Percentiles rank a stretch among this genome's conserved stretches.
Conservation (phyloP, 192 early-diverging fungal genomes). For the Coemansia sp. region DNA sequence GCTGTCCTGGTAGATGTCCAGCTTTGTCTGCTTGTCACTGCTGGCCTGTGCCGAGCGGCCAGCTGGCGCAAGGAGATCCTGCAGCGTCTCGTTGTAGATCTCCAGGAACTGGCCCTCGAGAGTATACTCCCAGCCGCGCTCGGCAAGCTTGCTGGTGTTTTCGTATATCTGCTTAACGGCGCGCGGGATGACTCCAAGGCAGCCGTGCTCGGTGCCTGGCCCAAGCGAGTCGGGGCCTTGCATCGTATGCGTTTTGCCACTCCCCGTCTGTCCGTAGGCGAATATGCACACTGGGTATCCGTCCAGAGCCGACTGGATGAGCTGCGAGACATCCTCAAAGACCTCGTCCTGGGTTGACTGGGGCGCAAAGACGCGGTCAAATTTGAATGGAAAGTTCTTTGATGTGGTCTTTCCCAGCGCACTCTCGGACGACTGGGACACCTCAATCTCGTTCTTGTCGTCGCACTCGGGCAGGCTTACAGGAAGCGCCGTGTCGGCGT, state of each 20-base stretch:
- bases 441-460: slow-evolving; percentile 73
- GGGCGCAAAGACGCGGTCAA: slow-evolving; percentile 83
- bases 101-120: slow-evolving; percentile 91
- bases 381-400: slow-evolving; percentile 75
- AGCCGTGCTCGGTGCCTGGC: slow-evolving; percentile 2
- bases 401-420: slow-evolving; percentile 57
- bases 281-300: slow-evolving; percentile 98
- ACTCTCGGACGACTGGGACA: slow-evolving; percentile 59
- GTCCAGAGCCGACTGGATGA: slow-evolving; percentile 93
- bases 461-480: slow-evolving; percentile 59
- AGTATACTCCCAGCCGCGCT: slow-evolving; percentile 84
- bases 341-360: slow-evolving; percentile 69
- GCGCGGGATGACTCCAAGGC: slow-evolving; percentile 90
- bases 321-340: slow-evolving; percentile 93
- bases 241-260: slow-evolving; percentile 88
- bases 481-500: slow-evolving; percentile 13
- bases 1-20: slow-evolving; percentile 82
- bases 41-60: slow-evolving; percentile 16
- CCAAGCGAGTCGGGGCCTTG: slow-evolving; percentile 59
- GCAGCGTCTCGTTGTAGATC: slow-evolving; percentile 94
- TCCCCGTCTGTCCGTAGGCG: slow-evolving; percentile 97
- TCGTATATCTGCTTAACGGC: slow-evolving; percentile 90
- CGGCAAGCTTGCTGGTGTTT: slow-evolving; percentile 63
- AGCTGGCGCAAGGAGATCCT: slow-evolving; percentile 71
- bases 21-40: slow-evolving; percentile 61